phyloP scores from a whole-genome alignment of 768 basidiomycete species.

The Sarcodon aspratus region DNA sequence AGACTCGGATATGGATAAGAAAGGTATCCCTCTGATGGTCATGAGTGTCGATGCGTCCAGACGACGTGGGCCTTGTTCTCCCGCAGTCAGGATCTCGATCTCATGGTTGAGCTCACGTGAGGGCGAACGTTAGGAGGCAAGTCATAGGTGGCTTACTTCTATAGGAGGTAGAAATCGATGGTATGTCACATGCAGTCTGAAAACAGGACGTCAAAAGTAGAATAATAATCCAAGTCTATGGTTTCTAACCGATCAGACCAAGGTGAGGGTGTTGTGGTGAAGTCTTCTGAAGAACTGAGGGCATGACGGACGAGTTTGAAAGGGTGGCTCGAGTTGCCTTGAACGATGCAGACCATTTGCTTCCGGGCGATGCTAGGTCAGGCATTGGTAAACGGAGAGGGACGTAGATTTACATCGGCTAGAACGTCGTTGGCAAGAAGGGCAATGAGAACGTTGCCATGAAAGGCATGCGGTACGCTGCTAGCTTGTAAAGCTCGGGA shows the following conservation, averaged over 20 bases:
- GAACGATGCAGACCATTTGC: constrained; percentile 83
- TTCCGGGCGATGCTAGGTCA: constrained; percentile 15
- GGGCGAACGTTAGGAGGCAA: background rate
- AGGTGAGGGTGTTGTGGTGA: constrained; percentile 62
- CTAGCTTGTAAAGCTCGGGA: constrained; percentile 47
- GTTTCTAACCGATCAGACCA: constrained; percentile 69
- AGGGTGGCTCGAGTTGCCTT: constrained; percentile 58
- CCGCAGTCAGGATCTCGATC: constrained; percentile 79
- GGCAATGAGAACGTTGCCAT: constrained; percentile 65
- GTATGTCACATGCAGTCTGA: constrained; percentile 66
- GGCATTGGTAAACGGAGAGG: constrained; percentile 1
- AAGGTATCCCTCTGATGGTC: constrained; percentile 60
- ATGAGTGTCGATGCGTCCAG: constrained; percentile 60
- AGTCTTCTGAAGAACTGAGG: constrained; percentile 47
- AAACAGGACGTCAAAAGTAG: constrained; percentile 6
- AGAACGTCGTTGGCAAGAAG: constrained; percentile 54
- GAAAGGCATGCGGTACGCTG: constrained; percentile 69
- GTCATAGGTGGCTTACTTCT: constrained; percentile 36
- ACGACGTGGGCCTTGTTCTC: constrained; percentile 69
- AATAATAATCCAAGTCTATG: constrained; percentile 1
- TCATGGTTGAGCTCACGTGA: constrained; percentile 4
- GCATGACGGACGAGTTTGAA: constrained; percentile 78
- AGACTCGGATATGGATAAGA: constrained; percentile 80
- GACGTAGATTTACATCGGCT: constrained; percentile 43
- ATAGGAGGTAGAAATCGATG: constrained; percentile 67